A percentile compares a stretch with the other conserved stretches of the same genome.
These are phyloP conservation scores for Helianthus tuberosus DNA, from an alignment of 129 eudicot species.

Conservation along the genomic window DNA sequence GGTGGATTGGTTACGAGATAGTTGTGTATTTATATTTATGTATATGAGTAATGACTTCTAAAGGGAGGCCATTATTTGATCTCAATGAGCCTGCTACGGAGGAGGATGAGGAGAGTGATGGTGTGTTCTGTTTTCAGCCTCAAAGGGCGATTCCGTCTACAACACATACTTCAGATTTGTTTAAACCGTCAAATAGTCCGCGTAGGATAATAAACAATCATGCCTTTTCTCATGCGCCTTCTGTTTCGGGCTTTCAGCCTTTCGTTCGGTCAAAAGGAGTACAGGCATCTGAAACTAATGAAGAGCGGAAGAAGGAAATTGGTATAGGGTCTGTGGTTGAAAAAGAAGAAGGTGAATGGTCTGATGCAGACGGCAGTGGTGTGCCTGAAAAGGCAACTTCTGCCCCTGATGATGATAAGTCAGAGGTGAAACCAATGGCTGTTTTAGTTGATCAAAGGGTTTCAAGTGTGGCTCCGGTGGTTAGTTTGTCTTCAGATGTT, in stretches of 20 bases:
- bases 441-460: slow-evolving; percentile 26
- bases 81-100: slow-evolving; percentile 92
- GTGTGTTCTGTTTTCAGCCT: slow-evolving; percentile 64
- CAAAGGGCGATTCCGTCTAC: slow-evolving; percentile 79
- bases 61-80: slow-evolving; percentile 81
- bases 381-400: slow-evolving; percentile 29
- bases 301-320: slow-evolving; percentile 30
- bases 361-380: slow-evolving; percentile 42
- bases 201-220: slow-evolving; percentile 60
- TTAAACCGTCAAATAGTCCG: slow-evolving; percentile 49
- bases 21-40: slow-evolving; percentile 18
- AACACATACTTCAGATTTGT: slow-evolving; percentile 58
- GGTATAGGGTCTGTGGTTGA: slow-evolving; percentile 19
- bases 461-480: slow-evolving; percentile 6
- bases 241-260: slow-evolving; percentile 93
- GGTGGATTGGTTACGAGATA: slow-evolving; percentile 13
- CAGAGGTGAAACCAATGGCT: slow-evolving; percentile 37
- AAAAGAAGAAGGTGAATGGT: slow-evolving; percentile 46
- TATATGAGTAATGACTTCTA: slow-evolving; percentile 74
- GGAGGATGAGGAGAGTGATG: slow-evolving; percentile 68
- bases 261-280: slow-evolving; percentile 55
- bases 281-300: slow-evolving; percentile 37
- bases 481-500: slow-evolving; percentile 5
- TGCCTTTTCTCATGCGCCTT: slow-evolving; percentile 87
- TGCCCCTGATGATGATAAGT: slow-evolving; percentile 31